Conservation (phyloP, 139 green algal genomes). For the Micractinium conductrix region DNA sequence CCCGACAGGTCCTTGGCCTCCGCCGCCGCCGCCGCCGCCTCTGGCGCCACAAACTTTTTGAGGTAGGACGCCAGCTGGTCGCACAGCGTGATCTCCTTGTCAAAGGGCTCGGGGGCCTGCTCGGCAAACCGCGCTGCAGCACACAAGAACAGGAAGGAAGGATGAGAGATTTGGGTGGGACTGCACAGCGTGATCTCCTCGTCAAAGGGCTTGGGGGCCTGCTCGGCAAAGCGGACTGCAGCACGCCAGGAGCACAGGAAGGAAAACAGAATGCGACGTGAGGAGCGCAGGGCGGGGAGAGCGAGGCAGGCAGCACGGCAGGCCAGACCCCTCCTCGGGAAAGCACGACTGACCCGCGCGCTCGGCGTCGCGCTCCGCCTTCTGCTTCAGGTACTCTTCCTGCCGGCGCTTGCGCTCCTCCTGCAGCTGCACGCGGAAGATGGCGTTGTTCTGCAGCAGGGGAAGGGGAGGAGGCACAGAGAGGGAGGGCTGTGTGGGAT, state of each 20-base stretch:
- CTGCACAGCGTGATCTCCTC: constrained; percentile 45
- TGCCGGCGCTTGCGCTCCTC: constrained; percentile 37
- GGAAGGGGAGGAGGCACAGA: no score
- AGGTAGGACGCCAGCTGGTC: constrained; percentile 49
- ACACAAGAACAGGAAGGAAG: no score
- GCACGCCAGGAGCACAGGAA: neutral
- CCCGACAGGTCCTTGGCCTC: constrained; percentile 11
- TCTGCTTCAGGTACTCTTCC: constrained; percentile 39
- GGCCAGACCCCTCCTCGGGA: no score
- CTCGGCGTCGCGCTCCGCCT: constrained; percentile 42
- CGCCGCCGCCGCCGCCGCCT: constrained; percentile 2
- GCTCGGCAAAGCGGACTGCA: constrained; percentile 30
- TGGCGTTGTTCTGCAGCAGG: constrained; percentile 22
- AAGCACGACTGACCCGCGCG: constrained; percentile 32
- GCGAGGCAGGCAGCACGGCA: no score
- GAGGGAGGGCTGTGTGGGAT: no score
- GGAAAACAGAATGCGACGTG: no score
- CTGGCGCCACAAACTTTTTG: constrained; percentile 24
- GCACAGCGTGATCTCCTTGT: constrained; percentile 45
- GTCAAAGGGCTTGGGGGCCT: constrained; percentile 46
- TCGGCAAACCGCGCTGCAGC: constrained; percentile 28
- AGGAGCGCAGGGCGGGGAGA: no score
- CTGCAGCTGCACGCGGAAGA: constrained; percentile 36
- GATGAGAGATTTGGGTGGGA: no score
- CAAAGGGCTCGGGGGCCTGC: constrained; percentile 45